These are phyloP conservation scores for Suillus cothurnatus DNA, from an alignment of 768 basidiomycete genomes.

Conservation along the genomic window DNA sequence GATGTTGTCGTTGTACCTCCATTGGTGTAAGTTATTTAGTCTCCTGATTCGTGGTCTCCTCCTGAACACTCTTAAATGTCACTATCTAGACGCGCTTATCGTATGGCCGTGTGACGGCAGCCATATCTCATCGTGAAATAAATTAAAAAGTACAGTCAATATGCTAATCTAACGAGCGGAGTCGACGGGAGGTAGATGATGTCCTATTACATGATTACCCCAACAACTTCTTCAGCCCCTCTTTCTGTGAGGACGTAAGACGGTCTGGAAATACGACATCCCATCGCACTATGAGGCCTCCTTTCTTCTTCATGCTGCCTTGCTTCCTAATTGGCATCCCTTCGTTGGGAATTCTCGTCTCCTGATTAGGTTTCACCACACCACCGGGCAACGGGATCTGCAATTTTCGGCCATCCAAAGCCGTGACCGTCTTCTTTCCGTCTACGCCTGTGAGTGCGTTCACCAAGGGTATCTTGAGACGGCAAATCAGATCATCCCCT, in stretches of 20 bases:
- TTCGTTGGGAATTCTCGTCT: constrained; percentile 70
- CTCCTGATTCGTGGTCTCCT: background rate
- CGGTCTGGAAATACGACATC: constrained; percentile 82
- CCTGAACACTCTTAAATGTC: background rate
- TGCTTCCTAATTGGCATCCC: constrained; percentile 93
- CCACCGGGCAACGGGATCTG: constrained; percentile 66
- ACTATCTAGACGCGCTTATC: constrained; percentile 5
- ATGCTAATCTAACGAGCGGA: constrained; percentile 7
- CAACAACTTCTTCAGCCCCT: constrained; percentile 72
- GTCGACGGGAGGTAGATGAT: background rate
- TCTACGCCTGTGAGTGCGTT: constrained; percentile 74
- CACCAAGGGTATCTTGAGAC: constrained; percentile 68
- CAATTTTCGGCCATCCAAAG: constrained; percentile 80
- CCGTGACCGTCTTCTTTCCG: constrained; percentile 59
- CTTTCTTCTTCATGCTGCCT: constrained; percentile 67
- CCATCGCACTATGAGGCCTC: constrained; percentile 84
- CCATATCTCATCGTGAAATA: background rate
- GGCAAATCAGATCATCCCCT: constrained; percentile 76
- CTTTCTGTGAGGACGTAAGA: constrained; percentile 77
- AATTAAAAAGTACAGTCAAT: constrained; percentile 14
- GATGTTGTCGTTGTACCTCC: background rate
- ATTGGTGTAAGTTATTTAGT: background rate
- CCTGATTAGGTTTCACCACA: constrained; percentile 75
- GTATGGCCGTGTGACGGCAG: background rate
- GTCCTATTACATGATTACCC: constrained; percentile 27